These are phyloP conservation scores for Persicaria tinctoria DNA, from an alignment of 148 eudicot species.

Conservation along the genomic window DNA sequence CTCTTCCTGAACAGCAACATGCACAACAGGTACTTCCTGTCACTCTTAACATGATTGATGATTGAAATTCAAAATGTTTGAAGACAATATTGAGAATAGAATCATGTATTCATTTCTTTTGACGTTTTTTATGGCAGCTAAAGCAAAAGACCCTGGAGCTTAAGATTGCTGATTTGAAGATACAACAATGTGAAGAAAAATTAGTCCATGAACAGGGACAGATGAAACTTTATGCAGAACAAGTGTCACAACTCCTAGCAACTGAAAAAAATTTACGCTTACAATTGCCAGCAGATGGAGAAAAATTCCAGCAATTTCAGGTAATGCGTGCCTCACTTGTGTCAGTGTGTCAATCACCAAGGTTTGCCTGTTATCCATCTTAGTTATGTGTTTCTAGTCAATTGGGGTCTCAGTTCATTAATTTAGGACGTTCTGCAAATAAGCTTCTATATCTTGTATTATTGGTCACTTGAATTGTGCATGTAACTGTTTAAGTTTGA, in stretches of 20 bases:
- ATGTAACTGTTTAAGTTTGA: not conserved
- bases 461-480: not conserved
- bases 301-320: conserved; percentile 97
- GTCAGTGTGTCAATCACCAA: not conserved
- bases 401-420: not conserved
- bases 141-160: conserved; percentile 85
- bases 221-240: conserved; percentile 78
- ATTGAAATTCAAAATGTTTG: not conserved
- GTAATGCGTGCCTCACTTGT: conserved; percentile 21
- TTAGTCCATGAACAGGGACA: conserved; percentile 72
- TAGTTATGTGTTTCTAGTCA: not conserved
- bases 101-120: not conserved
- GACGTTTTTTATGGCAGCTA: conserved; percentile 41
- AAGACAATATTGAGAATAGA: not conserved
- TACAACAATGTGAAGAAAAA: conserved; percentile 78
- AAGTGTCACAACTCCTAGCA: conserved; percentile 69
- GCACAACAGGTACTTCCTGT: conserved; percentile 53
- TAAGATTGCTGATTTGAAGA: conserved; percentile 87
- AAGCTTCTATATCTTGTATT: not conserved
- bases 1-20: conserved; percentile 75
- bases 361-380: not conserved
- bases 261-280: conserved; percentile 82
- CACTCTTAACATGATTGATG: not conserved
- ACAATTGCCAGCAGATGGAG: conserved; percentile 91
- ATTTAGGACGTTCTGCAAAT: not conserved